These are phyloP conservation scores for Hibiscus tridactylites DNA, from an alignment of 345 rosid genomes.

Conservation along the genomic window DNA sequence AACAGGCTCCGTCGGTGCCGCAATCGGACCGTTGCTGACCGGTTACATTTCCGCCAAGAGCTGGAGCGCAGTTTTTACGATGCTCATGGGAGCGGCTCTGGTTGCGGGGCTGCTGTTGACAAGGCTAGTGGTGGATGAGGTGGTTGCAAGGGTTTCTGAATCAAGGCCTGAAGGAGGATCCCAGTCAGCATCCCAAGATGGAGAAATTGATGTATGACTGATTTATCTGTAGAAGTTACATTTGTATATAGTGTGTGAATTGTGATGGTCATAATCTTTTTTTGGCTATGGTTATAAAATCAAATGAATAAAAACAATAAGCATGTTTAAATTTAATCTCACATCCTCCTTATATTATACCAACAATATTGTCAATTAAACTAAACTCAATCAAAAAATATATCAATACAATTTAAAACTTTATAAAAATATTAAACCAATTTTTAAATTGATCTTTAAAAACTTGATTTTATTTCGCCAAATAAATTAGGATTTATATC, in stretches of 20 bases:
- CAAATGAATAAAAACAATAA: no score
- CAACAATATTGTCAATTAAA: no score
- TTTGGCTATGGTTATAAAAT: background rate
- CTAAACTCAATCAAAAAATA: no score
- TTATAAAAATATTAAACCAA: no score
- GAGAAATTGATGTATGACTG: constrained; percentile 24
- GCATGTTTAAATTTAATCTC: no score
- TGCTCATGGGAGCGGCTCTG: constrained; percentile 89
- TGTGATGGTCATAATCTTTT: constrained; percentile 3
- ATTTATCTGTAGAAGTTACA: background rate
- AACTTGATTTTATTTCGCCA: no score
- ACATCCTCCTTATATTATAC: no score
- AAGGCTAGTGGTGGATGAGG: constrained; percentile 69
- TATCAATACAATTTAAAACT: no score
- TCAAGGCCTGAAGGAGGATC: constrained; percentile 23
- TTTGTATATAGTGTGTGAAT: constrained; percentile 1
- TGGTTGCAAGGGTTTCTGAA: constrained; percentile 58
- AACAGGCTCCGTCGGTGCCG: constrained; percentile 96
- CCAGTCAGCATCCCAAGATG: constrained; percentile 17
- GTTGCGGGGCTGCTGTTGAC: constrained; percentile 73
- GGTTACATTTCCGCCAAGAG: constrained; percentile 84
- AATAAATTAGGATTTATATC: no score
- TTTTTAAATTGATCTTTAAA: no score
- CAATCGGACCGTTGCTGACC: constrained; percentile 81
- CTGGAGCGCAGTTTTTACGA: constrained; percentile 82